phyloP scores from a whole-genome alignment of 441 rosid species.

The Arabidopsis hybrid region DNA sequence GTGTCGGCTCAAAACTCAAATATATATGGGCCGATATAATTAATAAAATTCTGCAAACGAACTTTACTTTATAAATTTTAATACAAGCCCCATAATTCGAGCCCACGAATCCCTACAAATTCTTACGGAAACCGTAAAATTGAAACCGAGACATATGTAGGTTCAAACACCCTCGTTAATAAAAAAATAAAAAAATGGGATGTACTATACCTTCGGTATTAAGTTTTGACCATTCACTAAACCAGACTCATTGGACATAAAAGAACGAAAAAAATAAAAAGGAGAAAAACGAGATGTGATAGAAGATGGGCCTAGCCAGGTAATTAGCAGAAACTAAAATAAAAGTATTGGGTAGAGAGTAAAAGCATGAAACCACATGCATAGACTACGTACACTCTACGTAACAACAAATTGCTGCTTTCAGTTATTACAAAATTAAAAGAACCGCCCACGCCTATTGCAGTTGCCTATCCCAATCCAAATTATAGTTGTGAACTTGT shows the following conservation, averaged over 20 bases:
- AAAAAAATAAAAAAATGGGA: neutral
- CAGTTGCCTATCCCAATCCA: slow-evolving; percentile 18
- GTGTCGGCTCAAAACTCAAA: neutral
- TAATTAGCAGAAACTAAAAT: slow-evolving; percentile 11
- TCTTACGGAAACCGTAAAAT: too few relatives aligned
- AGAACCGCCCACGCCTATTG: slow-evolving; percentile 13
- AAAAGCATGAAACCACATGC: slow-evolving; percentile 28
- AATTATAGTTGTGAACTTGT: neutral
- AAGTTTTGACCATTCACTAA: neutral
- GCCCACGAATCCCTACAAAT: neutral
- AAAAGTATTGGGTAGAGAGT: slow-evolving; percentile 10
- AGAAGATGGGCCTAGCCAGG: neutral
- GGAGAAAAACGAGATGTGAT: too few relatives aligned
- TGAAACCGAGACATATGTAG: too few relatives aligned
- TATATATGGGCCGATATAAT: slow-evolving; percentile 7
- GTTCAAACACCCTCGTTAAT: too few relatives aligned
- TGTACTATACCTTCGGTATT: neutral
- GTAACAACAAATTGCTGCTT: slow-evolving; percentile 11
- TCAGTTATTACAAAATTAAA: slow-evolving; percentile 17
- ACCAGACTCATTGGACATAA: neutral
- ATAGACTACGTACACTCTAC: slow-evolving; percentile 7
- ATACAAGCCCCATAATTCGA: neutral
- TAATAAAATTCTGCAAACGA: neutral
- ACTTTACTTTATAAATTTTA: neutral
- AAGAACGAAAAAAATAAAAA: too few relatives aligned